Evolutionary conservation across 2,329 filamentous ascomycete species (phyloP).

Genomic region (Scorias spongiosa): DNA sequence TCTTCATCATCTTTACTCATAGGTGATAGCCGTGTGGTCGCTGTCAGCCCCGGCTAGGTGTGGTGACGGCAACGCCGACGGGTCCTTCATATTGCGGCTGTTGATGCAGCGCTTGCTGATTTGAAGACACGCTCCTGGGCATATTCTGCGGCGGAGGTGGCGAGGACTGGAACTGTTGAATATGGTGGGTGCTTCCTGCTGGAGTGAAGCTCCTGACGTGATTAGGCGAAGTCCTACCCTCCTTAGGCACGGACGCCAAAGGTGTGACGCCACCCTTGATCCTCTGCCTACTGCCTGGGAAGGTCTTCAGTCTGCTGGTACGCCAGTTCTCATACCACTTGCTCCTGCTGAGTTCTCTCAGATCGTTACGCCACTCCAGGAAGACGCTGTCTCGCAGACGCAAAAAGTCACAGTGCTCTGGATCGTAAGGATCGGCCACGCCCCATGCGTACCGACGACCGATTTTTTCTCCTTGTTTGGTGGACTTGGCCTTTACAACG

Average conservation of each 20-base stretch:
- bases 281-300: constrained; percentile 13
- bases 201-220: constrained; percentile 1
- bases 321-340: constrained; percentile 96
- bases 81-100: not conserved
- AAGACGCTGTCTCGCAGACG: constrained; percentile 86
- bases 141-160: not conserved
- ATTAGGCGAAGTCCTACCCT: constrained; percentile 8
- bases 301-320: constrained; percentile 37
- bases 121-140: not conserved
- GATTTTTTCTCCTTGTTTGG: constrained; percentile 43
- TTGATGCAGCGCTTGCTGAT: not conserved
- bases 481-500: constrained; percentile 33
- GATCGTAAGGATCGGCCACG: constrained; percentile 84
- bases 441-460: constrained; percentile 94
- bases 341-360: constrained; percentile 79
- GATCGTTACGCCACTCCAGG: constrained; percentile 77
- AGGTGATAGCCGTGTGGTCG: too few relatives aligned
- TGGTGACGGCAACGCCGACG: not conserved
- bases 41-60: not conserved
- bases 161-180: not conserved
- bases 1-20: too few relatives aligned
- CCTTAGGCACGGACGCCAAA: constrained; percentile 17
- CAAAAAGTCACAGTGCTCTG: constrained; percentile 84
- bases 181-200: not conserved
- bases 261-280: constrained; percentile 22